Base-by-base conservation (phyloP, 805 yeast genomes). In the Lipomyces spencermartinsiae region DNA sequence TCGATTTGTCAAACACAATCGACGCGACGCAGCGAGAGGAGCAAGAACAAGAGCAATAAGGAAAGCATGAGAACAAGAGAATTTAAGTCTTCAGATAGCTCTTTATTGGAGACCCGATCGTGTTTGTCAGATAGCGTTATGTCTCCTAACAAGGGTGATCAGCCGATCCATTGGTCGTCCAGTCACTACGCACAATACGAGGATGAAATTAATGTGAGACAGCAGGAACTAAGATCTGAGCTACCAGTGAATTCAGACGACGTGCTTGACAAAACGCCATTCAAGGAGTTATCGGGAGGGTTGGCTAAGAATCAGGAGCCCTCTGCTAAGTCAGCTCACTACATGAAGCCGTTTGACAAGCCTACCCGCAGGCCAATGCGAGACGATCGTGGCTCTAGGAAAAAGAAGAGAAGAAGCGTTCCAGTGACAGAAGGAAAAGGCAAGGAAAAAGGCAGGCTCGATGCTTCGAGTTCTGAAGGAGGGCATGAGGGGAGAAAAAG, bases 331-430 rank as follows among this genome's bases (percentile, higher is more conserved):
- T 25, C 34, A 5, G 3, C 56, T 12, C 29, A 22, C 34, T 57
- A 57, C 25, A 29, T 34, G 25, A 58, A 58, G 37, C 62, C 56
- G 25, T 59, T 59, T 49, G 62, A 59, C 29, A 59, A 59, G 33
- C 62, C 62, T 7, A n/a, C 35, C 56, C 46, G 62, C 8, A 53
- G 22, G 5, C 62, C 62, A 29, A 59, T 59, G 62, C 46, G 49
- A 19, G 37, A 43, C 19, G 22, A 29, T 6, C 14, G 53, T 22
- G 43, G 29, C 51, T n/a, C 8, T 12, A 35, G 16, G 49, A 19
- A 25, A 58, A 22, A 37, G 53, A 33, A 43, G 25, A 10, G 22
- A 43, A 43, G 22, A 19, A 19, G 22, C 22, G 22, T 16, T n/a
- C 49, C 8, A 16, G 49, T 19, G n/a, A 43, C 10, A 22, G 22